Percentiles rank a stretch among this genome's conserved stretches.
Conservation (phyloP, 2,329 filamentous ascomycete species). For the Pseudogymnoascus sp. region DNA sequence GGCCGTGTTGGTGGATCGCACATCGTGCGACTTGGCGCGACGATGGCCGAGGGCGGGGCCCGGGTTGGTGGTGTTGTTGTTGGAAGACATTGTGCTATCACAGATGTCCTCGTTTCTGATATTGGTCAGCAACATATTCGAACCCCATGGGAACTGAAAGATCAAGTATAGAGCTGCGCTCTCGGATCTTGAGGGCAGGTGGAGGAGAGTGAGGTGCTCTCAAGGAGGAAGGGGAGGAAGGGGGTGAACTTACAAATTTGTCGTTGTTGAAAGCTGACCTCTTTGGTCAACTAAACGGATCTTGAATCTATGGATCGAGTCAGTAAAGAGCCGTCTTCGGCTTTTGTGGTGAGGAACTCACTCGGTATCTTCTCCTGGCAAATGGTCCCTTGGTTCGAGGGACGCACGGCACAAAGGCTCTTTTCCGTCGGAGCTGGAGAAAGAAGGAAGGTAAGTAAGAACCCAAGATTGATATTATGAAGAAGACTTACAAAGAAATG, state of each 20-base stretch:
- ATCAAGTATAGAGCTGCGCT: background rate
- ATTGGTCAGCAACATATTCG: background rate
- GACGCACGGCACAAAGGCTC: background rate
- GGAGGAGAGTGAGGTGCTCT: background rate
- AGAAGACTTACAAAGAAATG: background rate
- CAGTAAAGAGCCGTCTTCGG: background rate
- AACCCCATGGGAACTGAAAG: background rate
- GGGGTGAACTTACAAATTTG: background rate
- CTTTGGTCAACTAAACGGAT: background rate
- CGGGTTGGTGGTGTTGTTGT: background rate
- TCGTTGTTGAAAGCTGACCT: background rate
- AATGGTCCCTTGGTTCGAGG: constrained; percentile 2
- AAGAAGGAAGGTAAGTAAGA: background rate
- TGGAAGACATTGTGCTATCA: background rate
- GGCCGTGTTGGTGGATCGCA: background rate
- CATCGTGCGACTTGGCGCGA: constrained; percentile 7
- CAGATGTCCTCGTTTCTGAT: background rate
- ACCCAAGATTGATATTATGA: background rate
- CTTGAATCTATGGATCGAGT: background rate
- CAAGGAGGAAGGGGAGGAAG: background rate
- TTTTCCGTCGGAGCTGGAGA: background rate
- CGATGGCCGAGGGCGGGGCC: background rate
- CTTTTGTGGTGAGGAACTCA: background rate
- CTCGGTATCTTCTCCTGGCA: background rate
- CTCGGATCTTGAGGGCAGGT: background rate